Base-by-base conservation (phyloP, 163 green algal species). In the Chlamydomonas reinhardtii region DNA sequence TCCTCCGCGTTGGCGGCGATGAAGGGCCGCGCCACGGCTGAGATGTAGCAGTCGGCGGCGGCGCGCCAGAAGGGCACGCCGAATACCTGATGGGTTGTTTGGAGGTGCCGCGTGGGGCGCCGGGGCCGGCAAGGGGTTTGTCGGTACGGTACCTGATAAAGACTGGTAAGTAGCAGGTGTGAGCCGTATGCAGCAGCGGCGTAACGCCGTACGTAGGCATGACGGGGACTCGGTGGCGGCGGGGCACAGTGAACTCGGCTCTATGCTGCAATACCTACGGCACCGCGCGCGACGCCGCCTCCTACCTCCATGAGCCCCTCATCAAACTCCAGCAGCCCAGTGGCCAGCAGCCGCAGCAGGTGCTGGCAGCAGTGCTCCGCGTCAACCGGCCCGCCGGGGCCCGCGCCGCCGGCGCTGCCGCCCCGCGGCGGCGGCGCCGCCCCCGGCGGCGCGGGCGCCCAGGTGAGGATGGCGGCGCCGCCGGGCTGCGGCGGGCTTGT, bases 41-140 rank as follows among this genome's bases (percentile, higher is more conserved):
- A 54, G 68, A 85, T 77, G 79, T 85, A 85, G 79, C 79, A 85
- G 79, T 85, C 79, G 24, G 79, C 68, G 68, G 52, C 79, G 68
- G 79, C 79, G 11, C 79, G 66, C 79, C 79, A 85, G 34, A 85
- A 72, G 8, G 79, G 79, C 20, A 15, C 68, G 16, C 79, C 79
- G 15, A 85, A 72, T 15, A 78, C 32, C 79, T 85, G 68, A n/a
- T n/a, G n/a, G n/a, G n/a, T n/a, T n/a, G n/a, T n/a, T n/a, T n/a
- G n/a, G n/a, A n/a, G n/a, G n/a, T n/a, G n/a, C n/a, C n/a, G n/a
- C n/a, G n/a, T n/a, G n/a, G n/a, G n/a, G n/a, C n/a, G n/a, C n/a
- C n/a, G n/a, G n/a, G n/a, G n/a, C n/a, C n/a, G n/a, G n/a, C n/a
- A n/a, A n/a, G n/a, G n/a, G n/a, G n/a, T n/a, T n/a, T n/a, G n/a